Evolutionary conservation across 1,284 basidiomycete genomes (phyloP).

Genomic region (Ustilago tritici): DNA sequence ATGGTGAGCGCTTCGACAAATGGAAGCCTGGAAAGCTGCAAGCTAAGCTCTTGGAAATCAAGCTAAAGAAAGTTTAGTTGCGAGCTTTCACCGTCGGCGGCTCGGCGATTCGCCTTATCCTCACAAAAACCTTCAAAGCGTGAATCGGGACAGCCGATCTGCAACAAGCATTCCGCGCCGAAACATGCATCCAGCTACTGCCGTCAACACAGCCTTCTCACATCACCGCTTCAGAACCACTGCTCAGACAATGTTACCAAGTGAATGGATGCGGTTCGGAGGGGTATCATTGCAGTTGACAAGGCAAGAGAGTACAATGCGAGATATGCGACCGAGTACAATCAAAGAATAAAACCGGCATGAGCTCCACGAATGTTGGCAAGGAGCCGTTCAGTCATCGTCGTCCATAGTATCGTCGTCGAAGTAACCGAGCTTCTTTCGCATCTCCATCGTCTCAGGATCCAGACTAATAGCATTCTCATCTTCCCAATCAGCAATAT

Average conservation of each 20-base stretch:
- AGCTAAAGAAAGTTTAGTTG: not conserved
- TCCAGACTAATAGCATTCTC: slow-evolving; percentile 20
- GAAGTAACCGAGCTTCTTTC: slow-evolving; percentile 39
- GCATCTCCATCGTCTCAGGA: slow-evolving; percentile 26
- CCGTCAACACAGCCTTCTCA: not conserved
- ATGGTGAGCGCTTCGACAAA: not conserved
- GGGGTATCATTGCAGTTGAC: slow-evolving; percentile 15
- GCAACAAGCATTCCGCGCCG: not conserved
- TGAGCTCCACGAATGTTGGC: not conserved
- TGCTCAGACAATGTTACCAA: not conserved
- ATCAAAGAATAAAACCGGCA: too few species aligned
- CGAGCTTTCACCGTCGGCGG: slow-evolving; percentile 3
- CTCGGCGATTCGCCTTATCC: not conserved
- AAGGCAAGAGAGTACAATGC: not conserved
- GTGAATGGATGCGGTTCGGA: not conserved
- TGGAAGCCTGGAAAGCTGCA: not conserved
- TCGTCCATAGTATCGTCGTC: slow-evolving; percentile 29
- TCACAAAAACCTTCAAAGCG: not conserved
- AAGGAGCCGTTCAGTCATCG: slow-evolving; percentile 7
- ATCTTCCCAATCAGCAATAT: slow-evolving; percentile 42
- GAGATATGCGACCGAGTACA: not conserved
- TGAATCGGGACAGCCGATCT: not conserved
- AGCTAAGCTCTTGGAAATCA: not conserved
- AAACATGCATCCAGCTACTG: not conserved
- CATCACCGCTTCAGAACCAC: not conserved